Percentiles rank a stretch among this genome's conserved stretches.
These are phyloP conservation scores for Peniophora sp. DNA, from an alignment of 1,284 basidiomycete species.

Conservation along the genomic window DNA sequence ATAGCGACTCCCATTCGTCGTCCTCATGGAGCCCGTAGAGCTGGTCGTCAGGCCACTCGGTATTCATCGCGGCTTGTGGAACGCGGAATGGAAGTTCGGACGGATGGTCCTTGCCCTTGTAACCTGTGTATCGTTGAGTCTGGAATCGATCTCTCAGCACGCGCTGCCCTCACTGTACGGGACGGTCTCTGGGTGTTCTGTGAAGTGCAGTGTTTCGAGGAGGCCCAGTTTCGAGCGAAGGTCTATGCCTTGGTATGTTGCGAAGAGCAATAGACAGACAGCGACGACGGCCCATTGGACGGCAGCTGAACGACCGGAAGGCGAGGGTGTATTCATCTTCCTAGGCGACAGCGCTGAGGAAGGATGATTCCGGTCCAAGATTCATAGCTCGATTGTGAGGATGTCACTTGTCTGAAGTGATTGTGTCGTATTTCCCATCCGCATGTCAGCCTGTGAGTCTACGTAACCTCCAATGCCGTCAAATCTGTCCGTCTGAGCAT, in stretches of 20 bases:
- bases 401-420: too few relatives aligned
- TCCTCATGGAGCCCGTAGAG: slow-evolving; percentile 18
- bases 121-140: slow-evolving; percentile 11
- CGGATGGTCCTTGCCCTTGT: slow-evolving; percentile 15
- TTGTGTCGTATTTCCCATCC: too few relatives aligned
- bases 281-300: too few relatives aligned
- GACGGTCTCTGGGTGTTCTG: neutral
- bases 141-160: neutral
- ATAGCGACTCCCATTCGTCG: slow-evolving; percentile 28
- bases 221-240: neutral
- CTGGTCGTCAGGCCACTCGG: slow-evolving; percentile 6
- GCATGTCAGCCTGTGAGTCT: too few relatives aligned
- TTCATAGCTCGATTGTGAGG: too few relatives aligned
- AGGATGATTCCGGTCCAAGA: too few relatives aligned
- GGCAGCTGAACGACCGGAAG: too few relatives aligned
- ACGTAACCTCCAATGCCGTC: too few relatives aligned
- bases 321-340: too few relatives aligned
- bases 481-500: too few relatives aligned
- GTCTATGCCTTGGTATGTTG: neutral
- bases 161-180: neutral
- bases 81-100: slow-evolving; percentile 13
- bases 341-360: too few relatives aligned
- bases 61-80: slow-evolving; percentile 9
- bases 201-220: neutral
- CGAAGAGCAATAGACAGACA: neutral